Base-by-base conservation (phyloP, 2,329 filamentous ascomycete species). In the Chrysoporthe austroafricana region DNA sequence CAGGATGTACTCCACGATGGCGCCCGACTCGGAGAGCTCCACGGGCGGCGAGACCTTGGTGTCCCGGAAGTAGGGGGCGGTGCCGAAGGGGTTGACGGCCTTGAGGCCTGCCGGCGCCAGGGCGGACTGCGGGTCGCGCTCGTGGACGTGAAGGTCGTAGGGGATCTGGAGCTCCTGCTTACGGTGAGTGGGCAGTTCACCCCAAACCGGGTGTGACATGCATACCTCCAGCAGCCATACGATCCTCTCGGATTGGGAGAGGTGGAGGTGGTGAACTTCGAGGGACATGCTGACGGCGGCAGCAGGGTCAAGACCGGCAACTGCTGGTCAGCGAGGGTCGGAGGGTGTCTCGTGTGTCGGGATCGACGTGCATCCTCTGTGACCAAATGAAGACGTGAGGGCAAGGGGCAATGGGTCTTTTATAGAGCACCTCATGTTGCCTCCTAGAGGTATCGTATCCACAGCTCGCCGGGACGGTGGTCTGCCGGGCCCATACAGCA, bases 211-310 rank as follows among this genome's bases (percentile, higher is more conserved):
- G 44, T 16, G n/a, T 4, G 21, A 5, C 44, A 32, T n/a, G 39
- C 65, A n/a, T 16, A 69, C 68, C 75, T 91, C 88, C 74, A 86
- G 86, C 58, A 91, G 83, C 83, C 86, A 91, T 73, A 85, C 78
- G 63, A 90, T 81, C 52, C 89, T 86, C 74, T 91, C 88, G 46
- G 87, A 89, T 74, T 90, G 87, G 13, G 86, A 88, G 74, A 81
- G 72, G 58, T 81, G 78, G n/a, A 88, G 82, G 71, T 88, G 85
- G 73, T 88, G 85, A 26, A 87, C 71, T 42, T 75, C 77, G 56
- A 85, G 75, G 56, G 57, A 64, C 71, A 69, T 72, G 34, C 42
- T 63, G n/a, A 34, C 7, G n/a, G 42, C n/a, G 13, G 26, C 26
- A 26, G 13, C 13, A 36, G 18, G 52, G 9, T 36, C 26, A 57